Conservation (phyloP, 352 stramenopile genomes). For the Phytophthora tubulina region DNA sequence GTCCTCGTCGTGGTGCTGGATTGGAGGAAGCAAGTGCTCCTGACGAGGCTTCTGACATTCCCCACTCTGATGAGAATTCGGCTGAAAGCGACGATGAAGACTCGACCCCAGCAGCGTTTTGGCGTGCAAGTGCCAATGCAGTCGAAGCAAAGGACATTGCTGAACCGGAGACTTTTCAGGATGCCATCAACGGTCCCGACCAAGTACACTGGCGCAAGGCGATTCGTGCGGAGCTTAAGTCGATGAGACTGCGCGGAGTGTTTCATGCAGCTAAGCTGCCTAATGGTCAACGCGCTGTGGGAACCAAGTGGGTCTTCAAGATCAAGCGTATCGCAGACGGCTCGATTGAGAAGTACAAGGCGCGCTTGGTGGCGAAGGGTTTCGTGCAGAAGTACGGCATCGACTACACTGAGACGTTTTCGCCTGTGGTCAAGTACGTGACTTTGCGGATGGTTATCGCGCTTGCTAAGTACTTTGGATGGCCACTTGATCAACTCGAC, state of each 20-base stretch:
- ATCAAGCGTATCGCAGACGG: conserved; percentile 48
- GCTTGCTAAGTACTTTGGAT: no score
- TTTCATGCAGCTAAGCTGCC: conserved; percentile 21
- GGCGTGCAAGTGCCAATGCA: no score
- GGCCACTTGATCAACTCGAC: no score
- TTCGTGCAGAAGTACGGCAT: conserved; percentile 46
- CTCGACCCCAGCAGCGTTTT: no score
- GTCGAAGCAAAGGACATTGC: no score
- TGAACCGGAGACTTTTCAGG: conserved; percentile 18
- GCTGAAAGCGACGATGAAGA: no score
- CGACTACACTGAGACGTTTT: conserved; percentile 34
- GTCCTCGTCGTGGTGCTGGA: no score
- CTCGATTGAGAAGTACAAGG: conserved; percentile 48
- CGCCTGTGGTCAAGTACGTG: no score
- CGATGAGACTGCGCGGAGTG: conserved; percentile 26
- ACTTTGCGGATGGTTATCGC: no score
- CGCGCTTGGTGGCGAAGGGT: not conserved
- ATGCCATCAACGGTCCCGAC: conserved; percentile 15
- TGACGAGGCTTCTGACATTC: no score
- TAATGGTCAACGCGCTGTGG: conserved; percentile 14
- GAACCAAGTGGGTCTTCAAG: conserved; percentile 52
- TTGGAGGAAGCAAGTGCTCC: no score
- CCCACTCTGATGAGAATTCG: no score
- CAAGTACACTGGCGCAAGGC: conserved; percentile 33
- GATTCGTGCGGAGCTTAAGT: conserved; percentile 21